These are phyloP conservation scores for Penicillium argentinense DNA, from an alignment of 495 filamentous ascomycete genomes.

Conservation along the genomic window DNA sequence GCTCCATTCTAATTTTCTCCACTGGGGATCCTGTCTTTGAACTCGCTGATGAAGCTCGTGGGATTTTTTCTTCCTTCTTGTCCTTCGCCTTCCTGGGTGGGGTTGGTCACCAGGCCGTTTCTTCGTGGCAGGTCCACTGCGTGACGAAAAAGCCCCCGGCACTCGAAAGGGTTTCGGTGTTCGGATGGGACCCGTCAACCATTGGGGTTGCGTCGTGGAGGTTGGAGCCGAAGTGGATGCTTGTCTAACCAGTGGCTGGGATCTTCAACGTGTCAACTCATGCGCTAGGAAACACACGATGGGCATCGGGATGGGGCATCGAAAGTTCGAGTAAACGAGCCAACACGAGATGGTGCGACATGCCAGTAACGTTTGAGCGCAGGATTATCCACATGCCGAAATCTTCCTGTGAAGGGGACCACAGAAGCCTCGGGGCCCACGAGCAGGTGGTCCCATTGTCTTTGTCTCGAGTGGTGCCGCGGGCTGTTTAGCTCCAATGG, in stretches of 20 bases:
- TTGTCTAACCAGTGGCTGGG: conserved; percentile 3
- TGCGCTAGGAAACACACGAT: background rate
- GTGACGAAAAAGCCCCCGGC: background rate
- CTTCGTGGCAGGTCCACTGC: background rate
- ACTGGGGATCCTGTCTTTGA: conserved; percentile 1
- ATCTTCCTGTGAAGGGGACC: background rate
- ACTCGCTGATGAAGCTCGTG: conserved; percentile 2
- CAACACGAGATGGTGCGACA: conserved; percentile 25
- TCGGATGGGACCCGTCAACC: background rate
- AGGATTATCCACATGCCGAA: conserved; percentile 15
- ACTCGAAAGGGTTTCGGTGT: background rate
- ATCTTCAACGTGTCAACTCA: conserved; percentile 5
- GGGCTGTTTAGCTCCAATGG: conserved; percentile 5
- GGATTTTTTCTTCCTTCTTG: background rate
- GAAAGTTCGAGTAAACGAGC: conserved; percentile 6
- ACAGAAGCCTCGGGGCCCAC: background rate
- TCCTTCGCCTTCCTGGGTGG: background rate
- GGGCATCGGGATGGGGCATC: background rate
- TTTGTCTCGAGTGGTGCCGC: conserved; percentile 8
- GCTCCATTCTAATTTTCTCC: conserved; percentile 5
- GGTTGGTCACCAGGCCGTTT: conserved; percentile 1
- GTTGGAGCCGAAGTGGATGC: background rate
- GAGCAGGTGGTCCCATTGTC: conserved; percentile 9
- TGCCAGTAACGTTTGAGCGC: conserved; percentile 9
- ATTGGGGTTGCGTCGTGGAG: conserved; percentile 5